These are phyloP conservation scores for Rosa persica DNA, from an alignment of 306 rosid species.

Conservation along the genomic window DNA sequence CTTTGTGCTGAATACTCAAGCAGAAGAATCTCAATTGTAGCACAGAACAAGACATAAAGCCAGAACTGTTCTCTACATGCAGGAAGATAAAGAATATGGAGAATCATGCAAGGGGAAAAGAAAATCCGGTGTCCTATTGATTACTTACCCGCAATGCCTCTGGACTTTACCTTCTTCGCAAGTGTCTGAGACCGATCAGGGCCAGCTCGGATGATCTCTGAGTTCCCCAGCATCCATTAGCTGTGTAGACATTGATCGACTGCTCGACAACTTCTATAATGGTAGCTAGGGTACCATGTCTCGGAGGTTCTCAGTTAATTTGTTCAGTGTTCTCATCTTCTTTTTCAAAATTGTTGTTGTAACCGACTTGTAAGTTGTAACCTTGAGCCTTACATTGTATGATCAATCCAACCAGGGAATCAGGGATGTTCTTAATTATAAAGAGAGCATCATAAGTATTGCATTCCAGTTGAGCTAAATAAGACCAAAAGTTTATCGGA, in stretches of 20 bases:
- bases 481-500: neutral
- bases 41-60: neutral
- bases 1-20: slow-evolving; percentile 30
- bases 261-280: neutral
- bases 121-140: too few species aligned
- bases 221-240: neutral
- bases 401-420: neutral
- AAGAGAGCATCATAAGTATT: too few species aligned
- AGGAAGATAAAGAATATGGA: neutral
- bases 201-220: neutral
- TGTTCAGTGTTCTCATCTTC: neutral
- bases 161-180: neutral
- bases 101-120: neutral
- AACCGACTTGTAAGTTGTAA: too few species aligned
- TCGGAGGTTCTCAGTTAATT: neutral
- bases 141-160: neutral
- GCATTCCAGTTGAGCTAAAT: neutral
- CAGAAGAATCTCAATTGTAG: neutral
- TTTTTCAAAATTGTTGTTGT: neutral
- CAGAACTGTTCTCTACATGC: neutral
- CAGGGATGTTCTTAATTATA: too few species aligned
- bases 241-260: neutral
- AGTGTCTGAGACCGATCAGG: neutral
- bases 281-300: neutral
- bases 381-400: neutral